Conservation (phyloP, 345 rosid genomes). For the Gossypioides kirkii region DNA sequence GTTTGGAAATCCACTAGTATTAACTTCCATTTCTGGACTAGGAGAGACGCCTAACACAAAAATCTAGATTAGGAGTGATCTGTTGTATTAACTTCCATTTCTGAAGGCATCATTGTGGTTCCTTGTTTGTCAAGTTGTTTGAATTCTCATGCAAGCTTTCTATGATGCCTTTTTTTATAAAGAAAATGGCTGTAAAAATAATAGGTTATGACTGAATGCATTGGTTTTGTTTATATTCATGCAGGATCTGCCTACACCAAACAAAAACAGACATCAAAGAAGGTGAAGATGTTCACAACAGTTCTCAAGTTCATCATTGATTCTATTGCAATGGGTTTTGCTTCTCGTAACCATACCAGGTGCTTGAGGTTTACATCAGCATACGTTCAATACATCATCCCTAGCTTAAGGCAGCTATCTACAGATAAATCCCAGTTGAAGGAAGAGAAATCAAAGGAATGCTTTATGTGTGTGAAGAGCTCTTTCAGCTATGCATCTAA, state of each 20-base stretch:
- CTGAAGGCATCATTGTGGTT: background rate
- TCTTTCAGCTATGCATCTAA: constrained; percentile 69
- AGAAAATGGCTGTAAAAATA: too few relatives aligned
- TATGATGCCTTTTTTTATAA: background rate
- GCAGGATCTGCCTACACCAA: constrained; percentile 36
- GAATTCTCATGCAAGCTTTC: background rate
- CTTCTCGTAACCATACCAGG: constrained; percentile 35
- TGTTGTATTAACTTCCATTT: background rate
- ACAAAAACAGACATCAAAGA: constrained; percentile 33
- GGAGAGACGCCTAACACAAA: background rate
- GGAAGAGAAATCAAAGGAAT: constrained; percentile 50
- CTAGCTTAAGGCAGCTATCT: constrained; percentile 35
- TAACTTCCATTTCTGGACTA: background rate
- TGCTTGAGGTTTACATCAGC: constrained; percentile 53
- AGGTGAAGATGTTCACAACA: constrained; percentile 53
- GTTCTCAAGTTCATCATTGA: constrained; percentile 73
- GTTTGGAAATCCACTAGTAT: background rate
- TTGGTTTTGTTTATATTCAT: constrained; percentile 11
- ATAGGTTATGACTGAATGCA: background rate
- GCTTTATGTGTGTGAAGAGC: constrained; percentile 56
- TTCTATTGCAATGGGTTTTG: constrained; percentile 46
- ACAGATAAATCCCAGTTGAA: constrained; percentile 34
- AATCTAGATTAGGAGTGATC: background rate
- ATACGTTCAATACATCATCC: constrained; percentile 39
- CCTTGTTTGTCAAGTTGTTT: background rate